Base-by-base conservation (phyloP, 2,329 filamentous ascomycete species). In the Ascosphaera acerosa region DNA sequence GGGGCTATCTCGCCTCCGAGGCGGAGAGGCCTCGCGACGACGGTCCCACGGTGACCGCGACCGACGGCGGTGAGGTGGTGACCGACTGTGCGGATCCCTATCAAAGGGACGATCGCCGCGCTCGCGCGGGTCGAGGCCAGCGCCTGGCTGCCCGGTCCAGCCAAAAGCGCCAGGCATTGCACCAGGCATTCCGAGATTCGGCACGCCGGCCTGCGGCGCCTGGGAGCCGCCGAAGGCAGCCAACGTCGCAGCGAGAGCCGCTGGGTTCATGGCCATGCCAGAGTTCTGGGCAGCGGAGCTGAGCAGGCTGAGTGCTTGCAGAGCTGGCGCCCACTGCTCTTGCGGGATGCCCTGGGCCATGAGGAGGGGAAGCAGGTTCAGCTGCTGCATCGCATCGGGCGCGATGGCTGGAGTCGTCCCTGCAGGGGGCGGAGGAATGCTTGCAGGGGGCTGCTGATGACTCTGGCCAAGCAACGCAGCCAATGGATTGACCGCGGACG, bases 41-140 rank as follows among this genome's bases (percentile, higher is more conserved):
- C 75, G 76, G 40, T 68, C 67, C 44, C 70, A 73, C 31, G 81
- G 77, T 39, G 81, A 90, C 23, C 76, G 69, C 18, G 76, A 84
- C 32, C 81, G 67, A 36, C 75, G 80, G 35, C 76, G 68, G 42
- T 57, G 55, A 36, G 59, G 58, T 12, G 70, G 72, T 19, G 74
- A 78, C 47, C 70, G 66, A 47, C 61, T 53, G 43, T 58, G 58
- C 58, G 64, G 66, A 43, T 51, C 49, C 36, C 53, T 52, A 33
- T 57, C 52, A 47, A 52, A 57, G 27, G 50, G 49, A 19, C 44
- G 38, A 37, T 44, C 48, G 33, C 42, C 9, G 20, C 20, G 20
- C 9, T 41, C 32, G 41, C 46, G 50, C 52, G 54, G 30, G 45
- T 23, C 43, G 33, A 43, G 48, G 32, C 41, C 38, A 31, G 32